Evolutionary conservation across 306 rosid species (phyloP).

Genomic region (Pterocarpus santalinus): DNA sequence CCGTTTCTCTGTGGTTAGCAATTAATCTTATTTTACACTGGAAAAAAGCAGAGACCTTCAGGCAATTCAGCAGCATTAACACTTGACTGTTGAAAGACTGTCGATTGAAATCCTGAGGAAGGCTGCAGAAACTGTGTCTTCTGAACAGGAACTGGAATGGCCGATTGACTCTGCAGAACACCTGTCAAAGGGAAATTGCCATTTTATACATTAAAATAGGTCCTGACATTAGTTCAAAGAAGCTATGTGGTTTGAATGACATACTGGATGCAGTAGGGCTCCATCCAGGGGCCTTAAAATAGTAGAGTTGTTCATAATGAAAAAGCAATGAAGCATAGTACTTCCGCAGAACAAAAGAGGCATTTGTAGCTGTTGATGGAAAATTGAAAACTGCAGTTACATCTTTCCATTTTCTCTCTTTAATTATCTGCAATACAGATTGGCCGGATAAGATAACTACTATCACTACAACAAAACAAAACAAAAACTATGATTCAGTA

Average conservation of each 20-base stretch:
- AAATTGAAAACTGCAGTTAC: slow-evolving; percentile 85
- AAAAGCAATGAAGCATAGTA: slow-evolving; percentile 79
- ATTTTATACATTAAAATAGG: slow-evolving; percentile 37
- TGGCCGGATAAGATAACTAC: slow-evolving; percentile 27
- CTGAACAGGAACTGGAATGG: slow-evolving; percentile 49
- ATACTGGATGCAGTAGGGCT: slow-evolving; percentile 56
- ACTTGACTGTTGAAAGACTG: slow-evolving; percentile 52
- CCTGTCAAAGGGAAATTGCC: slow-evolving; percentile 56
- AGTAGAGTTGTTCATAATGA: slow-evolving; percentile 85
- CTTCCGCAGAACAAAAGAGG: slow-evolving; percentile 90
- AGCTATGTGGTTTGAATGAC: slow-evolving; percentile 32
- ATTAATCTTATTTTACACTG: slow-evolving; percentile 20
- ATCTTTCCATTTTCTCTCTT: slow-evolving; percentile 93
- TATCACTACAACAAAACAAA: slow-evolving; percentile 28
- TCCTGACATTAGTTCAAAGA: slow-evolving; percentile 16
- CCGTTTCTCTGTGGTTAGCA: slow-evolving; percentile 3
- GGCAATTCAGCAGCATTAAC: slow-evolving; percentile 53
- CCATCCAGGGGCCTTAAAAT: slow-evolving; percentile 69
- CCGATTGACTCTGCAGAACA: slow-evolving; percentile 52
- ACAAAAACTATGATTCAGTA: slow-evolving; percentile 10
- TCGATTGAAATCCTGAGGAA: slow-evolving; percentile 47
- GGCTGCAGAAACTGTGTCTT: slow-evolving; percentile 50
- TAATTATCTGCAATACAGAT: slow-evolving; percentile 66
- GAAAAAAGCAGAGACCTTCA: slow-evolving; percentile 61
- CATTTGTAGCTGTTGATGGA: slow-evolving; percentile 96